Evolutionary conservation across 108 stramenopile genomes (phyloP).

Genomic region (Fragilaria crotonensis): DNA sequence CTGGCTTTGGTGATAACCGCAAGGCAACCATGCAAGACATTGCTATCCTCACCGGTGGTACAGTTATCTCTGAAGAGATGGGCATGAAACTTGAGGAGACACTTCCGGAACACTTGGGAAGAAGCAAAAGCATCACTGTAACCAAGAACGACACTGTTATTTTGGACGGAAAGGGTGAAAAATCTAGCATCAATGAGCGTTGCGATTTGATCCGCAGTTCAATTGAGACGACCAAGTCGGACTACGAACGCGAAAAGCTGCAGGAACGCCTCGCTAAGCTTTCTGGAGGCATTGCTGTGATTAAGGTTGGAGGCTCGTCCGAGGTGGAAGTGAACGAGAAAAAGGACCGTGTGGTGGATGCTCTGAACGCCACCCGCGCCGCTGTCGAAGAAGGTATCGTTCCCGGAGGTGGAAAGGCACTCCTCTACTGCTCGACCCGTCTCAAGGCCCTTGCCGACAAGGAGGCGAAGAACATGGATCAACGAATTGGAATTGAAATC

Average conservation of each 20-base stretch:
- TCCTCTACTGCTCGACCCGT: constrained; percentile 95
- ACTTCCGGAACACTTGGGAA: constrained; percentile 86
- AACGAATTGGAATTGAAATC: constrained; percentile 97
- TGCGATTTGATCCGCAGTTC: constrained; percentile 91
- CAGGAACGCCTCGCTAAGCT: constrained; percentile 99
- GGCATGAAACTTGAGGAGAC: constrained; percentile 97
- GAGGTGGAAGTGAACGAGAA: constrained; percentile 99
- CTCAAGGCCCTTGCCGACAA: constrained; percentile 66
- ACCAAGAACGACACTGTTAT: constrained; percentile 99
- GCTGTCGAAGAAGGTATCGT: constrained; percentile 99
- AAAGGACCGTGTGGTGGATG: constrained; percentile 99
- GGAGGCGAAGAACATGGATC: constrained; percentile 94
- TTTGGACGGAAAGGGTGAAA: constrained; percentile 91
- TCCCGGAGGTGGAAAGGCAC: constrained; percentile 98
- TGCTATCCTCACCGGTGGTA: constrained; percentile 96
- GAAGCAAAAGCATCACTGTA: constrained; percentile 87
- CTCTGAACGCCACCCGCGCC: constrained; percentile 98
- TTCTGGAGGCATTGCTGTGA: constrained; percentile 97
- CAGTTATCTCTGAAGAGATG: constrained; percentile 96
- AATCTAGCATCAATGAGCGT: constrained; percentile 84
- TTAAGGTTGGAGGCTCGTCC: constrained; percentile 97
- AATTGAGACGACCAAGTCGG: constrained; percentile 93
- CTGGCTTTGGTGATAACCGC: constrained; percentile 99
- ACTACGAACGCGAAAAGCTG: constrained; percentile 99
- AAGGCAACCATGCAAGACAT: constrained; percentile 99